These are phyloP conservation scores for Thalassiosira oceanica DNA, from an alignment of 352 stramenopile genomes.

Conservation along the genomic window DNA sequence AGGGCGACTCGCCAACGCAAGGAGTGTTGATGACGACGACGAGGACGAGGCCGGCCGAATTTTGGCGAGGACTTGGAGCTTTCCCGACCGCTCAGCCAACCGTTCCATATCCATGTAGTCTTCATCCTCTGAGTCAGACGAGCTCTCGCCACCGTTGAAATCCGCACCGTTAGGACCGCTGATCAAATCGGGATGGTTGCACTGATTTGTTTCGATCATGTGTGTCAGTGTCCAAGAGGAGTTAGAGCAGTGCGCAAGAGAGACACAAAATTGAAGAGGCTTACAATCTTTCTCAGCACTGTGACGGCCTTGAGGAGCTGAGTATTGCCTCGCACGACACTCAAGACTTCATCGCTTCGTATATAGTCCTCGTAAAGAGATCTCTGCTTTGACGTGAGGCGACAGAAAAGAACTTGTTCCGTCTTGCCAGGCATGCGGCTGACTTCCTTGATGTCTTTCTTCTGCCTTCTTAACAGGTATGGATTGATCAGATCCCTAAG, in stretches of 20 bases:
- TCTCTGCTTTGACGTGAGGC: constrained; percentile 91
- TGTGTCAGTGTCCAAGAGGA: too few species aligned
- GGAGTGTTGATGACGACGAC: too few species aligned
- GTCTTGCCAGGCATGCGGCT: constrained; percentile 93
- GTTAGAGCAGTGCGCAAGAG: too few species aligned
- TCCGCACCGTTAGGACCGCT: constrained; percentile 68
- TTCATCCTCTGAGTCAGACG: constrained; percentile 49
- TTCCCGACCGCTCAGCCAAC: constrained; percentile 87
- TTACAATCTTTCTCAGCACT: constrained; percentile 95
- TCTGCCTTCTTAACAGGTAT: constrained; percentile 92
- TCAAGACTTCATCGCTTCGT: constrained; percentile 90
- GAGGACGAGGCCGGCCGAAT: too few species aligned
- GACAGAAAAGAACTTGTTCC: constrained; percentile 97
- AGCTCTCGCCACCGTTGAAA: constrained; percentile 30
- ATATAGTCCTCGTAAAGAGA: constrained; percentile 99
- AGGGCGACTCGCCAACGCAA: too few species aligned
- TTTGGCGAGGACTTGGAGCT: constrained; percentile 94
- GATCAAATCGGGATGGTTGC: constrained; percentile 95
- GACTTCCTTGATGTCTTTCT: constrained; percentile 92
- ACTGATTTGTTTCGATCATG: too few species aligned
- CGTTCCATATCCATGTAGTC: constrained; percentile 46
- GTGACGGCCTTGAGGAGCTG: constrained; percentile 88
- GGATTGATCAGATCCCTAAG: constrained; percentile 95
- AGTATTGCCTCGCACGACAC: constrained; percentile 83
- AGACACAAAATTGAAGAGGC: too few species aligned